Percentiles rank a stretch among this genome's conserved stretches.
Evolutionary conservation across 2,329 filamentous ascomycete species (phyloP).

Genomic region (Botryotinia calthae): DNA sequence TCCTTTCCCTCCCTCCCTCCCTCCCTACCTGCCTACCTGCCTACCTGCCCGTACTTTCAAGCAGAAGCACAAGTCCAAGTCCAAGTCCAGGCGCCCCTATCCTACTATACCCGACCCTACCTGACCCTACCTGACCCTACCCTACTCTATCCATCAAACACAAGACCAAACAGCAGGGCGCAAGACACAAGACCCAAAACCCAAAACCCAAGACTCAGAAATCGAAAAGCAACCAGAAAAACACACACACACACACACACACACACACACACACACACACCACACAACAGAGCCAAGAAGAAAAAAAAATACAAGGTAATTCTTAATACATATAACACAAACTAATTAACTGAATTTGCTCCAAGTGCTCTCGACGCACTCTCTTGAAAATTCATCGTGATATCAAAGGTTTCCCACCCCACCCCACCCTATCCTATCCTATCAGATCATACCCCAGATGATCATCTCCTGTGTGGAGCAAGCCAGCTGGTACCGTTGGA

Average conservation of each 20-base stretch:
- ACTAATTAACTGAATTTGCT: background rate
- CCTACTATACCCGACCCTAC: too few species aligned
- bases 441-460: background rate
- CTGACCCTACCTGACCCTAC: background rate
- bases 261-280: background rate
- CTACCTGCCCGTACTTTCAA: too few species aligned
- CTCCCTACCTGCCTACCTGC: background rate
- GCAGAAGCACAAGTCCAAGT: too few species aligned
- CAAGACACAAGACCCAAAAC: background rate
- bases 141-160: background rate
- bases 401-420: background rate
- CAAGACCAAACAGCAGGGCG: background rate
- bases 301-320: background rate
- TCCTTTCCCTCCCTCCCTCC: background rate
- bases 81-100: background rate
- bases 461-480: background rate
- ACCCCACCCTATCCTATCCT: background rate
- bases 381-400: background rate
- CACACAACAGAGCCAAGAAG: background rate
- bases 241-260: too few species aligned
- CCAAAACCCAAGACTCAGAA: background rate
- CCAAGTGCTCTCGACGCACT: background rate
- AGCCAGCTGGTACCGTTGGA: background rate
- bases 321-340: conserved; percentile 11
- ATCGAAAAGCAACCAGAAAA: background rate